Evolutionary conservation across 179 eudicot genomes (phyloP), one percentile per base, ranked within the genome.

Genomic region (Silene coronaria): DNA sequence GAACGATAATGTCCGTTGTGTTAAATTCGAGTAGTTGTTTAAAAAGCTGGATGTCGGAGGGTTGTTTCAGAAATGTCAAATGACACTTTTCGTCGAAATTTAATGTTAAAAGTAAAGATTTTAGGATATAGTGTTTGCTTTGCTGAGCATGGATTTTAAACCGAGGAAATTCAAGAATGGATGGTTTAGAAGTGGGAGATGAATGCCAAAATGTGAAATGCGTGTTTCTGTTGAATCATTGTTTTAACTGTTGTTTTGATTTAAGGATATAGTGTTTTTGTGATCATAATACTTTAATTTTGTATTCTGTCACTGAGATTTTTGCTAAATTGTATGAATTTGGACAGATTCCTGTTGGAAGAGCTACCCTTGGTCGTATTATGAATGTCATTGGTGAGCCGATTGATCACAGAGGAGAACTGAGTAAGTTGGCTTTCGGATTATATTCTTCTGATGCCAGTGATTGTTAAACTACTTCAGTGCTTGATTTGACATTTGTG

Each of bases 381-480:
- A 93, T 96, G 75, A 96, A 96, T 85, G 97, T 96, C 79, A 96
- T 93, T 84, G 99, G 99, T 78, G 99, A 96, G 83, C 93, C 99
- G 68, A 96, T 96, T 74, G 99, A 96, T 65, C 79, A 96, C 14
- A 93, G 80, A 81, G 99, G 99, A 77, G 97, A 91, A 0, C 62
- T 93, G 36, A 88, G 97, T 96, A 89, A 91, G 99, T 80, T 28
- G 63, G 14, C 62, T 26, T 63, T 24, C 38, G 21, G 23, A 34
- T 8, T 6, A 36, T 42, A 2, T 22, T 53, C 53, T 5, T 79
- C n/a, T 2, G 51, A 7, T 62, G 21, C 2, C 8, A 32, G 14
- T 21, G 22, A 0, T 5, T 8, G 17, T 7, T n/a, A n/a, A 3
- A 63, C 34, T 67, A n/a, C 65, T 38, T n/a, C n/a, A 16, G 14